phyloP scores from a whole-genome alignment of 2,329 filamentous ascomycete genomes.

The Colletotrichum sublineola region DNA sequence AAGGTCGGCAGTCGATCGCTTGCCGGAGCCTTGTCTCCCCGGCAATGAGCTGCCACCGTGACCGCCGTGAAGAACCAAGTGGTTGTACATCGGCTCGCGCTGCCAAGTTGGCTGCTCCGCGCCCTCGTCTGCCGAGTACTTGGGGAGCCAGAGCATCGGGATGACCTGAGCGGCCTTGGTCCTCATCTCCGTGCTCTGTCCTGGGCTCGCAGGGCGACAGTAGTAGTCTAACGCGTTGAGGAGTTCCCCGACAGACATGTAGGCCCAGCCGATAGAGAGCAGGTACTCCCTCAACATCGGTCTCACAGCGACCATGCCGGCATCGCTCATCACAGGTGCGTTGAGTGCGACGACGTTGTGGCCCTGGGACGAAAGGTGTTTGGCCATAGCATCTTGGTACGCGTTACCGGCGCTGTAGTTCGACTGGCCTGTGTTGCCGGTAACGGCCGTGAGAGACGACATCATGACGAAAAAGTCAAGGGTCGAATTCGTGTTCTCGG shows the following conservation, averaged over 20 bases:
- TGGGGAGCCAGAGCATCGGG: constrained; percentile 33
- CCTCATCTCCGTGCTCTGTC: neutral
- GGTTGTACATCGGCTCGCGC: constrained; percentile 31
- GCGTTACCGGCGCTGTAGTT: constrained; percentile 61
- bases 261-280: constrained; percentile 25
- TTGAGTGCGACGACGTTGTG: constrained; percentile 63
- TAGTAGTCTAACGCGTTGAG: constrained; percentile 13
- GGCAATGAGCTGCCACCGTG: neutral
- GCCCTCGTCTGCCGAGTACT: constrained; percentile 33
- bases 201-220: neutral
- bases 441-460: constrained; percentile 47
- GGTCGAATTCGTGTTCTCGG: neutral
- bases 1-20: neutral
- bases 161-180: constrained; percentile 17
- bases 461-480: constrained; percentile 55
- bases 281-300: constrained; percentile 27
- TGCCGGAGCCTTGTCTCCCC: neutral
- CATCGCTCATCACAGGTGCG: constrained; percentile 53
- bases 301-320: constrained; percentile 46
- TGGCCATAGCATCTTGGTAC: constrained; percentile 58
- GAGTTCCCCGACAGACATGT: constrained; percentile 23
- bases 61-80: constrained; percentile 15
- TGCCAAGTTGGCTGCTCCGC: constrained; percentile 33
- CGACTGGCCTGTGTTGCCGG: constrained; percentile 53
- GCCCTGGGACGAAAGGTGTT: constrained; percentile 54